A percentile compares a stretch with the other conserved stretches of the same genome.
Evolutionary conservation across 2,329 filamentous ascomycete genomes (phyloP).

Genomic region (Neophaeococcomyces mojaviensis): DNA sequence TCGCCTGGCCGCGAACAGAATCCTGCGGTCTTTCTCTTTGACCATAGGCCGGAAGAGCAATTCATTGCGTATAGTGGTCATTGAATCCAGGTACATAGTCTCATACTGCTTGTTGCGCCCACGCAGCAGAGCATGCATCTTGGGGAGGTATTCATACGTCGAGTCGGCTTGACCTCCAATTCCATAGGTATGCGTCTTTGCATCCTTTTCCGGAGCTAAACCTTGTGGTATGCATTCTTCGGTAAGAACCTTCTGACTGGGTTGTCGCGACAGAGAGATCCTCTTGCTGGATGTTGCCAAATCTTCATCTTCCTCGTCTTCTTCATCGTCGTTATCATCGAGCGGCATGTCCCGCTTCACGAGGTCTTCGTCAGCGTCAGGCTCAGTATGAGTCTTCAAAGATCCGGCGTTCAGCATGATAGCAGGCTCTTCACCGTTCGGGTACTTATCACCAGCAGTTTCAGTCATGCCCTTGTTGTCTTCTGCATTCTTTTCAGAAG

Average conservation of each 20-base stretch:
- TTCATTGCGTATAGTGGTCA: conserved; percentile 32
- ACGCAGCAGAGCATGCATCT: conserved; percentile 41
- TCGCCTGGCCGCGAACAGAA: conserved; percentile 34
- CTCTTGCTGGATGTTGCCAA: conserved; percentile 10
- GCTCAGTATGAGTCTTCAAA: background rate
- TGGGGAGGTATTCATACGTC: conserved; percentile 45
- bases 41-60: conserved; percentile 41
- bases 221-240: conserved; percentile 34
- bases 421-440: conserved; percentile 8
- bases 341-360: conserved; percentile 3
- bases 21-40: conserved; percentile 30
- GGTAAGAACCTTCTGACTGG: conserved; percentile 7
- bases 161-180: conserved; percentile 42
- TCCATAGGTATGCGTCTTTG: conserved; percentile 32
- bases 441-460: conserved; percentile 3
- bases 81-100: conserved; percentile 37
- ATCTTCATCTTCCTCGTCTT: conserved; percentile 8
- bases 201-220: conserved; percentile 29
- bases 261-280: background rate
- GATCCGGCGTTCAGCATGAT: background rate
- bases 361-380: conserved; percentile 4
- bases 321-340: conserved; percentile 4
- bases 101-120: conserved; percentile 36
- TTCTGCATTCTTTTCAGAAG: conserved; percentile 15
- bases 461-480: conserved; percentile 11